Evolutionary conservation across 208 protist genomes (phyloP).

Genomic region (Leishmania braziliensis): DNA sequence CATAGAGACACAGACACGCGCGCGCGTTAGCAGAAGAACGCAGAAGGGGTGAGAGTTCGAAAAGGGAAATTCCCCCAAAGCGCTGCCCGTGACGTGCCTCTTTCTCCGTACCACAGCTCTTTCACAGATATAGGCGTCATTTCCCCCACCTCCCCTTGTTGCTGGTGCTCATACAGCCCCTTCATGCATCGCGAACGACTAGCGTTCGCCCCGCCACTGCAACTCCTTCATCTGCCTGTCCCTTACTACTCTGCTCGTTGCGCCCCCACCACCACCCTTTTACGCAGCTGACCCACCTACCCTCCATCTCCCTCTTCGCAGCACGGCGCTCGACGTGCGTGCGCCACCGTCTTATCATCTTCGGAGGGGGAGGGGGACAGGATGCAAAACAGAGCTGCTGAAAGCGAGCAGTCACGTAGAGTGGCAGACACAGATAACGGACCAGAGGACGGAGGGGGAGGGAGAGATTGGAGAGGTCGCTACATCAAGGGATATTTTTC

Average conservation of each 20-base stretch:
- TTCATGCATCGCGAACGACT: neutral
- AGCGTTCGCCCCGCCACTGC: neutral
- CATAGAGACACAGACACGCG: neutral
- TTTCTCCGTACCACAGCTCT: neutral
- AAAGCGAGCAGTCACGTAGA: neutral
- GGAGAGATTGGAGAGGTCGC: neutral
- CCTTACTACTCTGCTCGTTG: too few species aligned
- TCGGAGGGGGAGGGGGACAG: too few species aligned
- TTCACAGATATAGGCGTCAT: neutral
- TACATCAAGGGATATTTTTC: neutral
- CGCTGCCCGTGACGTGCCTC: neutral
- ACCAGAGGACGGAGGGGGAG: neutral
- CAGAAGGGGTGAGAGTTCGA: neutral
- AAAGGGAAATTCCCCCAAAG: neutral
- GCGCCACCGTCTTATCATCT: too few species aligned
- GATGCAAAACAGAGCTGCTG: neutral
- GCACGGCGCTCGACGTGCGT: neutral
- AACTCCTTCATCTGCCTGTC: too few species aligned
- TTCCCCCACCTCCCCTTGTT: neutral
- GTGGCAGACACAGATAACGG: too few species aligned
- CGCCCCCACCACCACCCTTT: too few species aligned
- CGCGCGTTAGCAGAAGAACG: neutral
- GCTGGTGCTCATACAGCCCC: neutral
- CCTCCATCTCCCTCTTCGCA: neutral
- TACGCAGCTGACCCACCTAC: neutral